Evolutionary conservation across 129 eudicot genomes (phyloP), one percentile per base, ranked within the genome.

Genomic region (Tanacetum coccineum): DNA sequence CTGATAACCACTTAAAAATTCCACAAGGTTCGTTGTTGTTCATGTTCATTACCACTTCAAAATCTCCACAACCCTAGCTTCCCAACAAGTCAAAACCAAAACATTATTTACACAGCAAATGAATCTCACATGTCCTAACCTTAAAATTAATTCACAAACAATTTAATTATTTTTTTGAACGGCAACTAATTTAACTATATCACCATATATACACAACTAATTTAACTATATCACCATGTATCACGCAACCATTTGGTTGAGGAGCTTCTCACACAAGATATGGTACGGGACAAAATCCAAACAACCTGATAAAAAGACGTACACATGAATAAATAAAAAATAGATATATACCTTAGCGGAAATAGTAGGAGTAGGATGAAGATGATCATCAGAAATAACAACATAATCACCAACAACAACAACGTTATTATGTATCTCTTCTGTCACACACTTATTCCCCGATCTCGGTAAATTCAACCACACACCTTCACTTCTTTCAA

Each of bases 321-420:
- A 10, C 28, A 39, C 11, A 26, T 55, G 2, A 8, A 5, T 0
- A 4, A 54, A 4, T n/a, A 21, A 8, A 9, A 56, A 6, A 18
- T n/a, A 2, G 4, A 44, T 18, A 17, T 8, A 36, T 67, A 91
- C 97, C 97, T 91, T 85, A 66, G 82, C 71, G 52, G 97, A 78
- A 61, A 91, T 83, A 45, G 88, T 75, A 58, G 96, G 90, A 17
- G 83, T 78, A 1, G 86, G 80, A 56, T 76, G 83, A 59, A 68
- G 76, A 54, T 77, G 93, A 80, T 91, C 90, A 70, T 87, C 91
- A 56, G 95, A 81, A n/a, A 92, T 79, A 65, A 92, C 95, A 70
- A 83, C 90, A 67, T 87, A 92, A 80, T 88, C 96, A 9, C 85
- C 91, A 76, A 92, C 79, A 77, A 92, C 96, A 57, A 92, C 98